These are phyloP conservation scores for Drechslerella coelobrocha DNA, from an alignment of 2,329 filamentous ascomycete genomes.

Conservation along the genomic window DNA sequence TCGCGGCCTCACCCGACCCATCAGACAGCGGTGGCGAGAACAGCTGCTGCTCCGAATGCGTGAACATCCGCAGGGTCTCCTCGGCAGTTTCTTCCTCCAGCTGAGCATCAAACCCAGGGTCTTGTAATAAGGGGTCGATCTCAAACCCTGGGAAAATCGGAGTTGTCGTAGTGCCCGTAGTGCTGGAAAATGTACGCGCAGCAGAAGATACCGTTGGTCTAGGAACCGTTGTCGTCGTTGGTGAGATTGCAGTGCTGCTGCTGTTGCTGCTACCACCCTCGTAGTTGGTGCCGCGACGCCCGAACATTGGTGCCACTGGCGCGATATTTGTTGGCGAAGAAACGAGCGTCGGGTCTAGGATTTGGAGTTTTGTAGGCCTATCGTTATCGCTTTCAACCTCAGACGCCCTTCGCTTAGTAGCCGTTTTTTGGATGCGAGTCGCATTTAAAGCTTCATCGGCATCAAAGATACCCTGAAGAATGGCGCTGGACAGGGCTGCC, in stretches of 20 bases:
- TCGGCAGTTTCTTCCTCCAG: slow-evolving; percentile 45
- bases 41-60: slow-evolving; percentile 42
- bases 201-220: slow-evolving; percentile 8
- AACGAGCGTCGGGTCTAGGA: slow-evolving; percentile 39
- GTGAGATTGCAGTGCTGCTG: slow-evolving; percentile 37
- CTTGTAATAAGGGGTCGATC: slow-evolving; percentile 42
- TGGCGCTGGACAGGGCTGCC: slow-evolving; percentile 25
- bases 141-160: slow-evolving; percentile 37
- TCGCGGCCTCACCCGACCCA: slow-evolving; percentile 17
- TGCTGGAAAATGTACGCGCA: slow-evolving; percentile 1
- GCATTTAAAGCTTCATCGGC: slow-evolving; percentile 27
- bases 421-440: slow-evolving; percentile 14
- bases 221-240: neutral
- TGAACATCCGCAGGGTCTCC: slow-evolving; percentile 45
- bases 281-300: slow-evolving; percentile 4
- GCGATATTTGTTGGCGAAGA: slow-evolving; percentile 39
- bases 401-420: slow-evolving; percentile 22
- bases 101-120: slow-evolving; percentile 39
- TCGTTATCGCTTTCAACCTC: slow-evolving; percentile 10
- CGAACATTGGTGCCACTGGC: slow-evolving; percentile 43
- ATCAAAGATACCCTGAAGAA: slow-evolving; percentile 32
- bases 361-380: slow-evolving; percentile 40
- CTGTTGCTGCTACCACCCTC: neutral
- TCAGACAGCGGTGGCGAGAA: slow-evolving; percentile 44
- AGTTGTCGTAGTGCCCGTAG: slow-evolving; percentile 10